Evolutionary conservation across 306 rosid genomes (phyloP), one percentile per base, ranked within the genome.

Genomic region (Alnus rubra): DNA sequence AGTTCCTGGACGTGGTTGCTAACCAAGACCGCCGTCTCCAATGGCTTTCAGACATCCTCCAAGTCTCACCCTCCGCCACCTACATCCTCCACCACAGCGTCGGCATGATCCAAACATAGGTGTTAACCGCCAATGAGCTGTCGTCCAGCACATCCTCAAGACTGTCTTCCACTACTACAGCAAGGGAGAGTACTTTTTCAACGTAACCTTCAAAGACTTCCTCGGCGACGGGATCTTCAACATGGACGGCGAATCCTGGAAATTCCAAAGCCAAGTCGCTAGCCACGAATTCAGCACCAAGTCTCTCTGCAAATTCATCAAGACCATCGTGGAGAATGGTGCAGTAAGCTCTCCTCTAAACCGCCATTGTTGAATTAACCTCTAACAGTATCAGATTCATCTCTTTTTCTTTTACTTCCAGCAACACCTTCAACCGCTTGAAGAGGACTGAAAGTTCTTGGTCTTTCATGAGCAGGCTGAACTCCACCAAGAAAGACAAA

Each of bases 171-270:
- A 82, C 5, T 33, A 35, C 69, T 94, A 90, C 84, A 76, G 39
- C 1, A 94, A 94, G 7, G 94, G 97, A 51, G 58, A 16, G 1
- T 9, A 54, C 28, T 23, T 23, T 10, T 18, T 75, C 5, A 50
- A 81, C 18, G 44, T 30, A 1, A 51, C 79, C 9, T 54, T 89
- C 28, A 30, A 69, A 0, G 96, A 92, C 31, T 87, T 94, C 65
- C 93, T 94, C 63, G 97, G 97, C 9, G 49, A 76, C 18, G 97
- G 97, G 0, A 91, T 91, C 80, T 90, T 93, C 85, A 84, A 63
- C 76, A 73, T 81, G 19, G 89, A 91, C 62, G 93, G 91, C 5
- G 47, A 84, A 0, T 44, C 0, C 2, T 91, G 98, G 97, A 91
- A 89, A 83, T 77, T 87, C 74, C 95, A 93, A 50, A 73, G 98